Percentiles rank a stretch among this genome's conserved stretches.
phyloP scores from a whole-genome alignment of 176 grass and related monocot genomes.

The Oryza longistaminata region DNA sequence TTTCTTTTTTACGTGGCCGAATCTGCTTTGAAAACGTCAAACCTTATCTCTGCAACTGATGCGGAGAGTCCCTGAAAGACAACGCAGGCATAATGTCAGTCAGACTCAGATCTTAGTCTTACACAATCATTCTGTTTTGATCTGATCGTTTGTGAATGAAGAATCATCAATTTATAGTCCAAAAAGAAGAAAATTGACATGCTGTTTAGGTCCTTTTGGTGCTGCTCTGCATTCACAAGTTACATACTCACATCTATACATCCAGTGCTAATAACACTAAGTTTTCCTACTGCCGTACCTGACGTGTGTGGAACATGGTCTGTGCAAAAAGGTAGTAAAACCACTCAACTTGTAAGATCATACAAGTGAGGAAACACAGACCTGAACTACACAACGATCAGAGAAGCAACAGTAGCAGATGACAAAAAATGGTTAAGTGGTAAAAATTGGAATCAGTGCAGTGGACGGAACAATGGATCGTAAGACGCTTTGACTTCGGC shows the following conservation, averaged over 20 bases:
- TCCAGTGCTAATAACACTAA: not conserved
- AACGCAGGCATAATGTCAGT: not conserved
- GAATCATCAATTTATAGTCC: not conserved
- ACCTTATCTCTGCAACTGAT: not conserved
- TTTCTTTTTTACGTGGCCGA: not conserved
- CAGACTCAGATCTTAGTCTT: not conserved
- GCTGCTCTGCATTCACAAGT: not conserved
- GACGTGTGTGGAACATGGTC: not conserved
- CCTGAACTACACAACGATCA: conserved; percentile 13
- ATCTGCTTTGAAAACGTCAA: not conserved
- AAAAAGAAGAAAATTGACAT: not conserved
- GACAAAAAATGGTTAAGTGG: too few relatives aligned
- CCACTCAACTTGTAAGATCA: not conserved
- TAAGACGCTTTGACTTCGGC: conserved; percentile 64
- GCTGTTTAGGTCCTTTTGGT: not conserved
- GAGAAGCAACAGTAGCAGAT: conserved; percentile 1
- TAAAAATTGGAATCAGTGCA: conserved; percentile 30
- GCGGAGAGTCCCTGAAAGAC: not conserved
- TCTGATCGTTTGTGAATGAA: not conserved
- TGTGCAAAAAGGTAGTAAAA: conserved; percentile 5
- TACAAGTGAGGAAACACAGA: conserved; percentile 37
- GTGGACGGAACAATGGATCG: conserved; percentile 40
- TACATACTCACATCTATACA: not conserved
- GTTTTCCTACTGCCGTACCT: not conserved
- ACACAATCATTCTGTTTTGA: not conserved